These are phyloP conservation scores for Celoporthe dispersa DNA, from an alignment of 2,329 filamentous ascomycete species.

Conservation along the genomic window DNA sequence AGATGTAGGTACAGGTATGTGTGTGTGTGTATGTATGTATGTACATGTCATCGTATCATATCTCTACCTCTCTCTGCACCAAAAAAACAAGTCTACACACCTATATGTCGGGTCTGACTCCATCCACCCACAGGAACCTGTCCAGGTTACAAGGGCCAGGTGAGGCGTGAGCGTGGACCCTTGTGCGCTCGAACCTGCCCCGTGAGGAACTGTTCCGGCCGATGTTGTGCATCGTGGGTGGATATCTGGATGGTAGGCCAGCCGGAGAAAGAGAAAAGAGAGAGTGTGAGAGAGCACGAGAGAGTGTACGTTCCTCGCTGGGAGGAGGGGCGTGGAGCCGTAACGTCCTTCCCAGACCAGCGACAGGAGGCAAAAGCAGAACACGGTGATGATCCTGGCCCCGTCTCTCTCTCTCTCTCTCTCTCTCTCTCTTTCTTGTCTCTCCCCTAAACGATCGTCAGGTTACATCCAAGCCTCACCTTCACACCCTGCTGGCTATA, in stretches of 20 bases:
- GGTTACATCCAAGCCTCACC: not conserved
- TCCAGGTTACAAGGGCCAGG: not conserved
- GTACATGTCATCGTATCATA: not conserved
- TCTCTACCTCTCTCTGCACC: not conserved
- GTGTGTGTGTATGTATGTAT: not conserved
- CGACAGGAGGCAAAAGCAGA: slow-evolving; percentile 8
- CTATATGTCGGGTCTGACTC: slow-evolving; percentile 21
- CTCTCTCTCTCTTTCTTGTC: not conserved
- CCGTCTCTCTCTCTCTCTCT: not conserved
- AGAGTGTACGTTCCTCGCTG: slow-evolving; percentile 3
- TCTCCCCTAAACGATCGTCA: not conserved
- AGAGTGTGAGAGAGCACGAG: not conserved
- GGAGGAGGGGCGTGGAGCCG: not conserved
- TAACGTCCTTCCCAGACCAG: slow-evolving; percentile 13
- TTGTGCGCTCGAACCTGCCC: slow-evolving; percentile 13
- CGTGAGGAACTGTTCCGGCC: slow-evolving; percentile 21
- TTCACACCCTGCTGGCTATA: not conserved
- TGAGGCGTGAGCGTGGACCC: slow-evolving; percentile 16
- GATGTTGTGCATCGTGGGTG: slow-evolving; percentile 21
- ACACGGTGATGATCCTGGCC: not conserved
- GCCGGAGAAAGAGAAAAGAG: not conserved
- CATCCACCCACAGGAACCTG: slow-evolving; percentile 11
- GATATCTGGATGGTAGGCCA: slow-evolving; percentile 9
- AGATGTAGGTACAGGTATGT: not conserved
- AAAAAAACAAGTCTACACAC: not conserved